phyloP scores from a whole-genome alignment of 2,329 filamentous ascomycete species.

The Aspergillus puulaauensis region DNA sequence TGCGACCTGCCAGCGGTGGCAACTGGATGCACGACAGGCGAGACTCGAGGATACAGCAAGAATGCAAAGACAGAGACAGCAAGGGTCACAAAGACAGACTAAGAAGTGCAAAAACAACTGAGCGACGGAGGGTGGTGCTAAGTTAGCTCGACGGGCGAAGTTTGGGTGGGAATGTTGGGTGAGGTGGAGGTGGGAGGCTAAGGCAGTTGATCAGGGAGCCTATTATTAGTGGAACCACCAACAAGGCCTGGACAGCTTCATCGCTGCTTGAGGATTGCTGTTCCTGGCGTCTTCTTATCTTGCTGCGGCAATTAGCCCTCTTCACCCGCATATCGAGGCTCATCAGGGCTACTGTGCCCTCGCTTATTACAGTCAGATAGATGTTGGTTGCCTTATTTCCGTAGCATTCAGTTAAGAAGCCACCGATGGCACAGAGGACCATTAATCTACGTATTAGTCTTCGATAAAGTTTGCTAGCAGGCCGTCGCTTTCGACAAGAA shows the following conservation, averaged over 20 bases:
- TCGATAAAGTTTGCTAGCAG: neutral
- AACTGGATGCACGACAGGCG: neutral
- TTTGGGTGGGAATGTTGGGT: conserved; percentile 7
- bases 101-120: neutral
- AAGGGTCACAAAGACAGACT: conserved; percentile 7
- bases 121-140: neutral
- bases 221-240: conserved; percentile 3
- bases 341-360: neutral
- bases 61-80: neutral
- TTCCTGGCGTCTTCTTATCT: neutral
- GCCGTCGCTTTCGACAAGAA: neutral
- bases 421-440: neutral
- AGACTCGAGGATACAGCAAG: neutral
- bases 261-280: neutral
- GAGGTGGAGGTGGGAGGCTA: conserved; percentile 1
- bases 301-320: neutral
- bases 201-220: neutral
- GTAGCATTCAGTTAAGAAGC: neutral
- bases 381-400: too few species aligned
- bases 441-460: too few species aligned
- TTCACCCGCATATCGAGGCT: neutral
- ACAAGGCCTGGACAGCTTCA: neutral
- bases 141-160: neutral
- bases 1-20: conserved; percentile 8
- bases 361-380: neutral